phyloP scores from a whole-genome alignment of 2,329 filamentous ascomycete species.

The Immersiporthe knoxdaviesiana region DNA sequence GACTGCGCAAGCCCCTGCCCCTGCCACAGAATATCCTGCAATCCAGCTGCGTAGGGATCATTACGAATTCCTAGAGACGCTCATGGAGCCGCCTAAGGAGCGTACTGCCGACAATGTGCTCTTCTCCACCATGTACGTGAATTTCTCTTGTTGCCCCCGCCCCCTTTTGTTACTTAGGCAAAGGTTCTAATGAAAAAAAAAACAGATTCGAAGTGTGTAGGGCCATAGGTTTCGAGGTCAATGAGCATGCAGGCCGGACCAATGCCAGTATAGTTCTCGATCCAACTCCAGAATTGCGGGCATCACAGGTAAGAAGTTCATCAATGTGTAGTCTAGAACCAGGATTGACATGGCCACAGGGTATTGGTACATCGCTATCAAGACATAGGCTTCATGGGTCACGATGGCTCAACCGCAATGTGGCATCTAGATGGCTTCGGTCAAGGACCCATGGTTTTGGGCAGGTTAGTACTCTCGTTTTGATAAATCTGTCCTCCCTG shows the following conservation, averaged over 20 bases:
- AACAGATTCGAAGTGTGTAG: background rate
- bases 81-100: background rate
- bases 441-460: background rate
- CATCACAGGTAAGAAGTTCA: background rate
- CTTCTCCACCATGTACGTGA: background rate
- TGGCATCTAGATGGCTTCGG: background rate
- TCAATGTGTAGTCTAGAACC: no score
- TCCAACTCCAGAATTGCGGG: background rate
- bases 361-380: background rate
- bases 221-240: background rate
- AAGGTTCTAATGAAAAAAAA: no score
- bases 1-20: no score
- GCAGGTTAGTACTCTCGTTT: no score
- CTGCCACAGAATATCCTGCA: no score
- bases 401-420: background rate
- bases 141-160: no score
- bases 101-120: background rate
- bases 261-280: background rate
- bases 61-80: no score
- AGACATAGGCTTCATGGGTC: background rate
- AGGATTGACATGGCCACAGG: no score
- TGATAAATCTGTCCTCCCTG: no score
- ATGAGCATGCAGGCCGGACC: background rate
- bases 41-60: no score
- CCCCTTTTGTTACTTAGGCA: no score